Base-by-base conservation (phyloP, 108 stramenopile species). In the Cylindrotheca closterium region DNA sequence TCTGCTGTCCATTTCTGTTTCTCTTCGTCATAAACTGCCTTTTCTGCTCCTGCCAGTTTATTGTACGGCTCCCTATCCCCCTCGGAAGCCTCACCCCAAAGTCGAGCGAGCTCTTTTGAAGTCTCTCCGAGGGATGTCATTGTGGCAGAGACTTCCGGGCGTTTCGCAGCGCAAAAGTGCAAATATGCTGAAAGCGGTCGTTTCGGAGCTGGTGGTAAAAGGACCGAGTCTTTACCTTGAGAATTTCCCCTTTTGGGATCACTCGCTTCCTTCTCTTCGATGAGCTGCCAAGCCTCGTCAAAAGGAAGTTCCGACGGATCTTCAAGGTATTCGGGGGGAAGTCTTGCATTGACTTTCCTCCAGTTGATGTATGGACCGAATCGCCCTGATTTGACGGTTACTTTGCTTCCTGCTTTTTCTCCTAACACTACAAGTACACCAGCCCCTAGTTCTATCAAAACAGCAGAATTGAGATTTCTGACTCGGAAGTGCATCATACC, bases 361-460 rank as follows among this genome's bases (percentile, higher is more conserved):
- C 84, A 85, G 42, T 79, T 85, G 23, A 85, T 51, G 29, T 85
- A 85, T 2, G 34, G 48, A 18, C 84, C 84, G 54, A 78, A 81
- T 15, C 79, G 62, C 2, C 83, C 79, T 27, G 31, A 46, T 32
- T 76, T 75, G 1, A 83, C 82, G 7, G 48, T 46, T 4, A 83
- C 58, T 54, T 29, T 60, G 42, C 46, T 52, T 15, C 75, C 78
- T 22, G 79, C 78, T 55, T 69, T 76, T 49, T 83, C 78, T 15
- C 82, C 82, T 19, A 83, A 46, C 23, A 76, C 82, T 25, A 70
- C 78, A 15, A 82, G 46, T 3, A 66, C 72, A 25, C 79, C 76
- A 26, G 66, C 59, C 27, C 59, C 58, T 21, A 60, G 47, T 55
- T 58, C 60, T 46, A 30, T 26, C 29, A 47, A 47, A 51, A 10